Evolutionary conservation across 495 filamentous ascomycete genomes (phyloP).

Genomic region (Aspergillus olivimuriae): DNA sequence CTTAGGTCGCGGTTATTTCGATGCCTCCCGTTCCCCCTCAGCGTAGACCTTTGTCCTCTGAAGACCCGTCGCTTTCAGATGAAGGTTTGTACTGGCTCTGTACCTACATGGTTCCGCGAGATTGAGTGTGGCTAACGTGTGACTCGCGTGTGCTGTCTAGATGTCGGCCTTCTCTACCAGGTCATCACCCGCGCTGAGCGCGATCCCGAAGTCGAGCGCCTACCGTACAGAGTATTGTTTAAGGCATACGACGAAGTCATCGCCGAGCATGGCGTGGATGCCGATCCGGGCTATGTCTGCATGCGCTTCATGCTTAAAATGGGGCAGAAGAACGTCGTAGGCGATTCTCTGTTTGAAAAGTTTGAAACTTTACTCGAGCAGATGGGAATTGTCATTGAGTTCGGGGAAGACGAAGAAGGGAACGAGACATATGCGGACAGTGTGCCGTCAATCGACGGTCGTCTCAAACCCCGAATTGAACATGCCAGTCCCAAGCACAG

Average conservation of each 20-base stretch:
- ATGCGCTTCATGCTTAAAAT: slow-evolving; percentile 77
- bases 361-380: slow-evolving; percentile 59
- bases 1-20: slow-evolving; percentile 48
- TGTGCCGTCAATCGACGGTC: slow-evolving; percentile 17
- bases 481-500: slow-evolving; percentile 11
- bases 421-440: slow-evolving; percentile 23
- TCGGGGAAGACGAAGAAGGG: slow-evolving; percentile 35
- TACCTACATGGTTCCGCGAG: not conserved
- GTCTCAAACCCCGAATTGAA: slow-evolving; percentile 14
- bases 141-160: slow-evolving; percentile 44
- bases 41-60: slow-evolving; percentile 43
- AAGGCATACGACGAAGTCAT: slow-evolving; percentile 70
- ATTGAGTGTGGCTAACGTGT: not conserved
- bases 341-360: slow-evolving; percentile 52
- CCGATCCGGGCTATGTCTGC: slow-evolving; percentile 66
- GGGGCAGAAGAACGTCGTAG: slow-evolving; percentile 48
- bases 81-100: slow-evolving; percentile 42
- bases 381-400: slow-evolving; percentile 62
- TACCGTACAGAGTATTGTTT: slow-evolving; percentile 75
- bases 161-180: slow-evolving; percentile 71
- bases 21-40: slow-evolving; percentile 52
- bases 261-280: slow-evolving; percentile 56
- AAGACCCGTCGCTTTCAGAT: slow-evolving; percentile 51
- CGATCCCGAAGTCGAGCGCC: slow-evolving; percentile 53
- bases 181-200: slow-evolving; percentile 67